Conservation (phyloP, 1,284 basidiomycete genomes). For the Ceratobasidium sp. region DNA sequence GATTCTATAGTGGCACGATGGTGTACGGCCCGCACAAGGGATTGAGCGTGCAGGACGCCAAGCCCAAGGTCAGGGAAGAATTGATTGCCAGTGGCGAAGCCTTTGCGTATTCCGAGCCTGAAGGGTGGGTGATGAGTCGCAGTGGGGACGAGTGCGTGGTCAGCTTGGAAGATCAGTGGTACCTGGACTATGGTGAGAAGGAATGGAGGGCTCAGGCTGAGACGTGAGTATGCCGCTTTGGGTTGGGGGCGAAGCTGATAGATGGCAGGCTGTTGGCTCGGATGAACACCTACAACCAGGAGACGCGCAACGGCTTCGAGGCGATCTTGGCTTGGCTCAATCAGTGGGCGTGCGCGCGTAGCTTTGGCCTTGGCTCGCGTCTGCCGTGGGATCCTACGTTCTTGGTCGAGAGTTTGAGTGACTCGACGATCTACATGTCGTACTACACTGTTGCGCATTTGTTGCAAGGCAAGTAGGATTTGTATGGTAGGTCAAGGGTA, state of each 20-base stretch:
- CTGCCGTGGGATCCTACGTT: conserved; percentile 97
- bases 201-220: conserved; percentile 87
- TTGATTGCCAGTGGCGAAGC: conserved; percentile 84
- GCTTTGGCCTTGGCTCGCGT: conserved; percentile 95
- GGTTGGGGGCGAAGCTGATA: background rate
- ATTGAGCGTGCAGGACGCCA: conserved; percentile 86
- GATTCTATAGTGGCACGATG: conserved; percentile 95
- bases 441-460: conserved; percentile 96
- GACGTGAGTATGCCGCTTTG: conserved; percentile 59
- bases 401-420: conserved; percentile 95
- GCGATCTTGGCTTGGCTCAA: conserved; percentile 94
- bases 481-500: conserved; percentile 1
- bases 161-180: conserved; percentile 99
- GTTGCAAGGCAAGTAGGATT: conserved; percentile 71
- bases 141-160: conserved; percentile 97
- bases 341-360: conserved; percentile 98
- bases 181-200: conserved; percentile 95
- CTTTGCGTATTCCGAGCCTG: conserved; percentile 94
- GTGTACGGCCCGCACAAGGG: conserved; percentile 89
- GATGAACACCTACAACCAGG: conserved; percentile 90
- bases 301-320: conserved; percentile 93
- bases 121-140: conserved; percentile 88
- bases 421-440: conserved; percentile 99
- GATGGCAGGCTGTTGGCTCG: conserved; percentile 69
- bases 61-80: conserved; percentile 83